Conservation (phyloP, 2,329 filamentous ascomycete genomes). For the Karstenula rhodostoma region DNA sequence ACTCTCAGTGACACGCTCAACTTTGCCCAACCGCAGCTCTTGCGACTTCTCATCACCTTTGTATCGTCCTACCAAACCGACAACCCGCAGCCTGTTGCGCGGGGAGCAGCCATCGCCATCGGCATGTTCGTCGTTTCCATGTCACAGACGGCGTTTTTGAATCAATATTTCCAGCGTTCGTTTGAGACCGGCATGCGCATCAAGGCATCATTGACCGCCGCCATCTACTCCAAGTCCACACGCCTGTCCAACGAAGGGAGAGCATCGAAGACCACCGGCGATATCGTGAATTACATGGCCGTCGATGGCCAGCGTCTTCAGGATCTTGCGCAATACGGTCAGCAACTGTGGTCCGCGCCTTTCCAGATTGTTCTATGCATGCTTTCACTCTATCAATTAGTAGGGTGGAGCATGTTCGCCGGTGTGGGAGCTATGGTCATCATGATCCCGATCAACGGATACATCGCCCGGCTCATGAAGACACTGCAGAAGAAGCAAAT, state of each 20-base stretch:
- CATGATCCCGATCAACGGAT: conserved; percentile 95
- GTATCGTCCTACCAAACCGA: conserved; percentile 76
- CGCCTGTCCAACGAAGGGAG: conserved; percentile 92
- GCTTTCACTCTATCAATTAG: conserved; percentile 92
- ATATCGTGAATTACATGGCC: conserved; percentile 99
- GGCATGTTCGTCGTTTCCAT: conserved; percentile 91
- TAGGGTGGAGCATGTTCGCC: conserved; percentile 94
- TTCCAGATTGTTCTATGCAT: conserved; percentile 97
- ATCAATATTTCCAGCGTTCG: conserved; percentile 96
- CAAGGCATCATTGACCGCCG: conserved; percentile 86
- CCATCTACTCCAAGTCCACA: conserved; percentile 92
- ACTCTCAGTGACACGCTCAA: conserved; percentile 83
- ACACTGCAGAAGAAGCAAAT: conserved; percentile 94
- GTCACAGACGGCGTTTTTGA: conserved; percentile 86
- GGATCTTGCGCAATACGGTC: conserved; percentile 92
- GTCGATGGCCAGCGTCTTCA: conserved; percentile 95
- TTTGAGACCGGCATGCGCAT: conserved; percentile 98
- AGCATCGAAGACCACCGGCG: conserved; percentile 87
- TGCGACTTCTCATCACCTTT: conserved; percentile 84
- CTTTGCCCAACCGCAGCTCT: conserved; percentile 89
- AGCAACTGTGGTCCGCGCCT: conserved; percentile 95
- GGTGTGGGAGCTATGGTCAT: conserved; percentile 94
- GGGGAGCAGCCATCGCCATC: conserved; percentile 86
- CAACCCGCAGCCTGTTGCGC: conserved; percentile 76
- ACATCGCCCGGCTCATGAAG: conserved; percentile 93